Evolutionary conservation across 768 basidiomycete genomes (phyloP), one percentile per base, ranked within the genome.

Genomic region (Albatrellus ellisii): DNA sequence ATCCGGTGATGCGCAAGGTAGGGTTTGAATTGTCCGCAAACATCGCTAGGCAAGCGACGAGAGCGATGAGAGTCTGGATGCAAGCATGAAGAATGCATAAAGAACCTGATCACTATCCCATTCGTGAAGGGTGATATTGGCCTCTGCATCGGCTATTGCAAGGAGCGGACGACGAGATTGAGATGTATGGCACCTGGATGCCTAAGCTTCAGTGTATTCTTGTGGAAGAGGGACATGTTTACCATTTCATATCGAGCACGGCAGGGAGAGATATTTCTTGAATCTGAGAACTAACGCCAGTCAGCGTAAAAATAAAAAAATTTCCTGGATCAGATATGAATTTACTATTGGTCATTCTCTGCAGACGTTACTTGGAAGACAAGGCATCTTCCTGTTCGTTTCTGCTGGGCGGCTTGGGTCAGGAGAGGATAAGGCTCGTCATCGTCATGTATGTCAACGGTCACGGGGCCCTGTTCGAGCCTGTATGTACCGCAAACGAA

Each of bases 161-260:
- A 95, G 62, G 4, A 75, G 44, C 0, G 81, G 68, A 14, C 58
- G 48, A 4, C 54, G 56, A 3, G 64, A 54, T 2, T 56, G 41
- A 8, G 61, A 60, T 55, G 65, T 62, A 58, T 80, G 77, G 51
- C 76, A 79, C 82, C 79, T 83, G 49, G 31, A 36, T n/a, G n/a
- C n/a, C n/a, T n/a, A n/a, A n/a, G n/a, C n/a, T n/a, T n/a, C n/a
- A n/a, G n/a, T n/a, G n/a, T n/a, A n/a, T n/a, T n/a, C n/a, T n/a
- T n/a, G n/a, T n/a, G 38, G 39, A 17, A 27, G 12, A 15, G 17
- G 25, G n/a, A 11, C 27, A 39, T 20, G 24, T 12, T 51, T 54
- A 91, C 95, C 95, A 99, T 69, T 97, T 97, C 73, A 90, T 77
- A 58, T 99, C 95, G 20, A 83, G 69, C 22, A 99, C 72, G 6